phyloP scores from a whole-genome alignment of 2,329 filamentous ascomycete species.

The Sordariomycetes sp. region DNA sequence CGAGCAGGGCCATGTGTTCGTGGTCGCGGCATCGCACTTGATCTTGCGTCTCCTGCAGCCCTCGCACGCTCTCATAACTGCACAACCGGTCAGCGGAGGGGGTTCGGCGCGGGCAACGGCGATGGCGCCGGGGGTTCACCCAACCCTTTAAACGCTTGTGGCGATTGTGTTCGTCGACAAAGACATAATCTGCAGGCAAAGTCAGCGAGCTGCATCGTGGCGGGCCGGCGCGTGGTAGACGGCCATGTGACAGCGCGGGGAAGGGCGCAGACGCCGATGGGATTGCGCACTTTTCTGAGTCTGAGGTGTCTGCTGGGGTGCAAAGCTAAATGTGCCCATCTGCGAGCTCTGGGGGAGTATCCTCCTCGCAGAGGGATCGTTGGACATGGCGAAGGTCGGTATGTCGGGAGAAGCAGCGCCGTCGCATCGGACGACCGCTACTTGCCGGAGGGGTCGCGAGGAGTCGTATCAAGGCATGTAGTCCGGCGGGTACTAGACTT shows the following conservation, averaged over 20 bases:
- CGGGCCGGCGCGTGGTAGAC: background rate
- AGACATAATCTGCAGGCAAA: constrained; percentile 70
- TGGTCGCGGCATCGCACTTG: constrained; percentile 93
- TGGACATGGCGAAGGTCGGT: constrained; percentile 35
- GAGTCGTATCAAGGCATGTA: background rate
- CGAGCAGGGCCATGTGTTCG: constrained; percentile 94
- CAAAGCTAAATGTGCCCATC: constrained; percentile 67
- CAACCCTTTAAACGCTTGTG: constrained; percentile 92
- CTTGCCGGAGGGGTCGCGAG: background rate
- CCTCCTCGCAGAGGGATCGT: constrained; percentile 46
- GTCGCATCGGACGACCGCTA: background rate
- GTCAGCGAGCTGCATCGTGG: constrained; percentile 13
- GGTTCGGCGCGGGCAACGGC: background rate
- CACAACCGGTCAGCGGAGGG: background rate
- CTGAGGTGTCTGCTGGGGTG: constrained; percentile 39
- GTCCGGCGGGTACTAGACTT: background rate
- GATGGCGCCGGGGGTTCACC: constrained; percentile 5
- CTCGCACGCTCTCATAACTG: constrained; percentile 95
- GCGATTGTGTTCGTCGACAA: constrained; percentile 96
- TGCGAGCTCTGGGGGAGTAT: constrained; percentile 53
- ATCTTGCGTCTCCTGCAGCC: constrained; percentile 92
- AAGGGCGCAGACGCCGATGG: background rate
- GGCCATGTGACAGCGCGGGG: background rate
- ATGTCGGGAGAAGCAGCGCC: background rate
- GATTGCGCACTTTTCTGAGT: constrained; percentile 33